These are phyloP conservation scores for Paramecium bursaria DNA, from an alignment of 73 alveolate species.

Conservation along the genomic window DNA sequence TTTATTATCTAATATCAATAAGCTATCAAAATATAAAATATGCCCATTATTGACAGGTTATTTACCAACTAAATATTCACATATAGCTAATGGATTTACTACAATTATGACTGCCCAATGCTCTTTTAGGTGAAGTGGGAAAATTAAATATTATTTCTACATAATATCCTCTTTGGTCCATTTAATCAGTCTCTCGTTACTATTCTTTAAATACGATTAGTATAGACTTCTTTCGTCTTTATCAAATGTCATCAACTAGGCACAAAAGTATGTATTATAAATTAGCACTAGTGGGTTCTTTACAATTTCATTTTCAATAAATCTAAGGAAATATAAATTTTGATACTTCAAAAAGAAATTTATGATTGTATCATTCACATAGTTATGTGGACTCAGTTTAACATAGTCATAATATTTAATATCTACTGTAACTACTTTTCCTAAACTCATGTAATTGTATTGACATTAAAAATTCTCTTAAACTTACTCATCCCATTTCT, in stretches of 20 bases:
- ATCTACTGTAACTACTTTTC: conserved; percentile 24
- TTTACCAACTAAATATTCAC: conserved; percentile 4
- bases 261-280: conserved; percentile 35
- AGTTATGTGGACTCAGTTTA: conserved; percentile 23
- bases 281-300: conserved; percentile 7
- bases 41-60: background rate
- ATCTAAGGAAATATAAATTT: no score
- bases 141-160: background rate
- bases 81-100: conserved; percentile 34
- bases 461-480: conserved; percentile 49
- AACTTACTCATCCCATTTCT: conserved; percentile 41
- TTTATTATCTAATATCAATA: background rate
- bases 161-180: conserved; percentile 53
- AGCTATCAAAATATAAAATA: background rate
- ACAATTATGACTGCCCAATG: conserved; percentile 63
- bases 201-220: background rate
- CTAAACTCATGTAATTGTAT: conserved; percentile 2
- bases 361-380: conserved; percentile 54
- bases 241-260: background rate
- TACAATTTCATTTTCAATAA: conserved; percentile 41
- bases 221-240: conserved; percentile 6
- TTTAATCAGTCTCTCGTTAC: background rate
- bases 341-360: conserved; percentile 37
- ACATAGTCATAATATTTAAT: conserved; percentile 44
- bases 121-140: conserved; percentile 45